Evolutionary conservation across 2,329 filamentous ascomycete species (phyloP), one percentile per base, ranked within the genome.

Genomic region (Ilyonectria sp.): DNA sequence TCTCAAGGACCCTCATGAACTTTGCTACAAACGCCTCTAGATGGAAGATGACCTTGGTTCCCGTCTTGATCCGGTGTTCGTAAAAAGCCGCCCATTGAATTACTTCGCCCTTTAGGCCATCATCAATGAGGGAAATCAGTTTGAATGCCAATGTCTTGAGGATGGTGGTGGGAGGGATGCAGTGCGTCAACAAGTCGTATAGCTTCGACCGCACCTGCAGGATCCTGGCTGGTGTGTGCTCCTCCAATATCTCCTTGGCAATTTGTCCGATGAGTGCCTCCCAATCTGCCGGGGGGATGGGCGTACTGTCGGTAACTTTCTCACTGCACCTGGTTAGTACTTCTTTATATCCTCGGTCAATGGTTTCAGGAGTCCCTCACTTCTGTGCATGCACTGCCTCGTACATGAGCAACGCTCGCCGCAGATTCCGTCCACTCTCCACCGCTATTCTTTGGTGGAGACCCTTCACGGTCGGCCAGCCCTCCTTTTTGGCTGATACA

Each of bases 21-120:
- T 98, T 98, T 65, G 95, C 95, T 65, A 99, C 96, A 82, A 99
- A 99, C 4, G 96, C 96, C 82, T 99, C 97, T 4, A 99, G 85
- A 78, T 99, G 97, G 82, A 99, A 99, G 70, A 99, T 98, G 65
- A 97, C 93, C 86, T 99, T 99, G 67, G 89, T 94, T 58, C 96
- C 96, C 74, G 92, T 92, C 79, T 93, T 93, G 82, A 98, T 93
- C 68, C 96, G 89, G 81, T 99, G 96, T 82, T 99, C 97, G 80
- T 97, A 99, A 77, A 98, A 98, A 0, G 96, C 95, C 5, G 94
- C 93, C 96, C 96, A 99, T 78, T 92, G 94, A 72, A 99, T 93
- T 5, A 99, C 92, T 64, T 99, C 95, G 2, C 92, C 90, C 81
- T 98, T 98, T 57, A 99, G 84, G 26, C 88, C 91, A 78, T 98